These are phyloP conservation scores for Phytopythium montanum DNA, from an alignment of 352 stramenopile species.

Conservation along the genomic window DNA sequence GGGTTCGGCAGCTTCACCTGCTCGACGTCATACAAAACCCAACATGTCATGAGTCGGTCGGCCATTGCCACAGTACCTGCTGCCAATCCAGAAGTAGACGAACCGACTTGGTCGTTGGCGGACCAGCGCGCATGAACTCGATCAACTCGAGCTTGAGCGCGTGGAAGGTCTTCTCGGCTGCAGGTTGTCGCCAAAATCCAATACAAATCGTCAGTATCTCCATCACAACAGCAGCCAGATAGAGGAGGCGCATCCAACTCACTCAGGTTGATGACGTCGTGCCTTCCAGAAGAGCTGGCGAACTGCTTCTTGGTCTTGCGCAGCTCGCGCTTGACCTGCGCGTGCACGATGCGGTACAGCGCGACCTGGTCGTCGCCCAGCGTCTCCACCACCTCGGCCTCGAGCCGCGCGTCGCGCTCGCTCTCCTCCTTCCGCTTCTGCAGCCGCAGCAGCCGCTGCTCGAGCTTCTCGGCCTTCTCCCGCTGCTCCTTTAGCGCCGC, in stretches of 20 bases:
- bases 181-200: background rate
- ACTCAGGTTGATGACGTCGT: constrained; percentile 69
- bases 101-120: constrained; percentile 46
- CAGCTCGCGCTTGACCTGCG: constrained; percentile 56
- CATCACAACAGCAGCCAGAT: background rate
- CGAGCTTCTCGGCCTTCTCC: constrained; percentile 37
- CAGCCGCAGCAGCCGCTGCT: constrained; percentile 38
- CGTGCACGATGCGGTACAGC: constrained; percentile 57
- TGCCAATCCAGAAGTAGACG: background rate
- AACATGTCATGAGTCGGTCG: background rate
- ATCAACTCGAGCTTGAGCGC: constrained; percentile 63
- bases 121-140: constrained; percentile 47
- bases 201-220: background rate
- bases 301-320: constrained; percentile 71
- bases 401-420: constrained; percentile 29
- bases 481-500: constrained; percentile 43
- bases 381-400: constrained; percentile 36
- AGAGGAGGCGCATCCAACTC: constrained; percentile 7
- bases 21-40: background rate
- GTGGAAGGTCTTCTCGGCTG: constrained; percentile 57
- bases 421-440: constrained; percentile 46
- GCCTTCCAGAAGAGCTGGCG: constrained; percentile 41
- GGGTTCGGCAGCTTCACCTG: constrained; percentile 50
- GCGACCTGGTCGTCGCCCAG: constrained; percentile 49
- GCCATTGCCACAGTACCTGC: background rate